Percentiles rank a stretch among this genome's conserved stretches.
phyloP scores from a whole-genome alignment of 805 yeast species.

The Candida fluviatilis region DNA sequence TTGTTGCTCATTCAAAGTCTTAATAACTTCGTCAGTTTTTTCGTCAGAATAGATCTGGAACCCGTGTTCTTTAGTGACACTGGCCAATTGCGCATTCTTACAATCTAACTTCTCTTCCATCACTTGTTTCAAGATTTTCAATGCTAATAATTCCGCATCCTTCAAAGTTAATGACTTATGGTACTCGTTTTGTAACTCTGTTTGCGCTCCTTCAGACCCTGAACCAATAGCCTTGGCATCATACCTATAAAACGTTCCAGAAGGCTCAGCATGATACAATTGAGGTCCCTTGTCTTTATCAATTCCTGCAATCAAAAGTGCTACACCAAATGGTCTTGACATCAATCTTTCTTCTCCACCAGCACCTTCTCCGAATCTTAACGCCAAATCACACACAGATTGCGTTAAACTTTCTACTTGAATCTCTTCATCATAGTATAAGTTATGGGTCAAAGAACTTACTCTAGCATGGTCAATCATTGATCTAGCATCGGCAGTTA shows the following conservation, averaged over 20 bases:
- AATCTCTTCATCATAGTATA: slow-evolving; percentile 89
- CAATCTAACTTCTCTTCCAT: slow-evolving; percentile 98
- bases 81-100: slow-evolving; percentile 90
- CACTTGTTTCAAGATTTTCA: slow-evolving; percentile 91
- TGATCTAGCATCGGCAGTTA: slow-evolving; percentile 97
- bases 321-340: slow-evolving; percentile 99
- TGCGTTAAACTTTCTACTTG: slow-evolving; percentile 93
- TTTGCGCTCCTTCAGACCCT: slow-evolving; percentile 98
- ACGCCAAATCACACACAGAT: slow-evolving; percentile 93
- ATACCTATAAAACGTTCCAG: slow-evolving; percentile 95
- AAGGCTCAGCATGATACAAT: slow-evolving; percentile 97
- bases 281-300: slow-evolving; percentile 95
- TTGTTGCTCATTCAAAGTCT: slow-evolving; percentile 67
- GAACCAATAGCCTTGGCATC: slow-evolving; percentile 99
- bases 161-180: slow-evolving; percentile 85
- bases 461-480: slow-evolving; percentile 99
- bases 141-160: slow-evolving; percentile 87
- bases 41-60: slow-evolving; percentile 81
- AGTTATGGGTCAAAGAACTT: slow-evolving; percentile 76
- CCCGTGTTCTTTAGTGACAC: slow-evolving; percentile 83
- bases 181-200: slow-evolving; percentile 94
- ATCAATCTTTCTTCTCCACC: slow-evolving; percentile 90
- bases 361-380: slow-evolving; percentile 96
- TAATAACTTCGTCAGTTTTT: slow-evolving; percentile 78
- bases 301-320: slow-evolving; percentile 89